Conservation (phyloP, 1,284 basidiomycete genomes). For the Golubevia sp. region DNA sequence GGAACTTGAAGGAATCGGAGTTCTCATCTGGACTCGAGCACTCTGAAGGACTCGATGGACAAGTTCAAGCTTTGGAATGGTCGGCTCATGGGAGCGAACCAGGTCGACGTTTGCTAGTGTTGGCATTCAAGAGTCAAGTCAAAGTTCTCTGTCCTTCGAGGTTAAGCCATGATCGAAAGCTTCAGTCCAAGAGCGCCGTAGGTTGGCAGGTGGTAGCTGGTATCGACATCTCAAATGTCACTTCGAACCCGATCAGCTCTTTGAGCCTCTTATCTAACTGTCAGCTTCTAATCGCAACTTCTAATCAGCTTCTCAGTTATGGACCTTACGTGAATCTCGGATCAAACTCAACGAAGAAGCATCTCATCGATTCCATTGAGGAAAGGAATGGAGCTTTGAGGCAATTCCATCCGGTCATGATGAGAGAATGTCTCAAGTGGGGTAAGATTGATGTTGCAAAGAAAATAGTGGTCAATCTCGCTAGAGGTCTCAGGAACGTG, state of each 20-base stretch:
- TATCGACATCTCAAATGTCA: neutral
- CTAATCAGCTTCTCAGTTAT: no score
- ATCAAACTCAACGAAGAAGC: no score
- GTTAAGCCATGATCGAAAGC: no score
- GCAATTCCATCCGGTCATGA: constrained; percentile 28
- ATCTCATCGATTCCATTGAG: constrained; percentile 22
- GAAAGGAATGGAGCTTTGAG: constrained; percentile 22
- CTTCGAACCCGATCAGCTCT: neutral
- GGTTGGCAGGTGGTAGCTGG: neutral
- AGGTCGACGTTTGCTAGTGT: no score
- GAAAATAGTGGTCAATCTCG: constrained; percentile 19
- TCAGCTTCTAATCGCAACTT: neutral
- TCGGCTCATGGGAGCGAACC: no score
- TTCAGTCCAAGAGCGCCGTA: no score
- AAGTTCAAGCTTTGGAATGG: no score
- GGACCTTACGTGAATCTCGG: no score
- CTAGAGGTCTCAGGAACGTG: constrained; percentile 10
- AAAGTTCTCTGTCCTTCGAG: no score
- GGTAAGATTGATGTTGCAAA: constrained; percentile 20
- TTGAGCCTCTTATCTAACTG: neutral
- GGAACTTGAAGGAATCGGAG: constrained; percentile 92
- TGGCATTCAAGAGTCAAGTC: no score
- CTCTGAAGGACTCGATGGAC: constrained; percentile 8
- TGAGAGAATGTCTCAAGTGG: constrained; percentile 28
- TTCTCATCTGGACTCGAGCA: constrained; percentile 75